phyloP scores from a whole-genome alignment of 495 filamentous ascomycete species.

The Aspergillus panamensis region DNA sequence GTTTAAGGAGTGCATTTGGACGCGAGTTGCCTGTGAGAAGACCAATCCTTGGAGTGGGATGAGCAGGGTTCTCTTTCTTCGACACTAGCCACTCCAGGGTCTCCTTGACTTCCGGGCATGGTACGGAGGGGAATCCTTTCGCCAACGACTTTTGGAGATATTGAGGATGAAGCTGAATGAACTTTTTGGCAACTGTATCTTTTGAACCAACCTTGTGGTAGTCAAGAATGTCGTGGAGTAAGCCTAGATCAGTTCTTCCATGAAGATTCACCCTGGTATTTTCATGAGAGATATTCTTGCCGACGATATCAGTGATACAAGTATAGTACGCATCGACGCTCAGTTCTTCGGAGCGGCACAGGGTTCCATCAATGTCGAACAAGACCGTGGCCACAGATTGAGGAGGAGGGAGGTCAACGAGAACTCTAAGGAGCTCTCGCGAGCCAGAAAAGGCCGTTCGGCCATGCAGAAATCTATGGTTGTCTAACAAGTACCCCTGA shows the following conservation, averaged over 20 bases:
- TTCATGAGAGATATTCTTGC: slow-evolving; percentile 15
- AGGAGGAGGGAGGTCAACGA: slow-evolving; percentile 10
- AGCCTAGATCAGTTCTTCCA: slow-evolving; percentile 14
- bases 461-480: slow-evolving; percentile 15
- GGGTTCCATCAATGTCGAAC: slow-evolving; percentile 19
- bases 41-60: slow-evolving; percentile 11
- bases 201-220: slow-evolving; percentile 7
- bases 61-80: slow-evolving; percentile 2
- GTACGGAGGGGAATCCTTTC: slow-evolving; percentile 6
- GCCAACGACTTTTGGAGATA: slow-evolving; percentile 14
- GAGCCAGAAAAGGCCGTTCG: slow-evolving; percentile 14
- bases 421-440: slow-evolving; percentile 11
- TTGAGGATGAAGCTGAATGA: slow-evolving; percentile 9
- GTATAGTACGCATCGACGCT: slow-evolving; percentile 19
- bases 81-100: slow-evolving; percentile 10
- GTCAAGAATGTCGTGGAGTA: slow-evolving; percentile 15
- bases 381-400: slow-evolving; percentile 9
- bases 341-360: slow-evolving; percentile 19
- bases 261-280: slow-evolving; percentile 16
- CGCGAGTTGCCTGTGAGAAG: slow-evolving; percentile 18
- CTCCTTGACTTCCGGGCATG: slow-evolving; percentile 11
- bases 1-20: slow-evolving; percentile 13
- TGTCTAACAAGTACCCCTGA: slow-evolving; percentile 16
- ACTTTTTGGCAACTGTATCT: slow-evolving; percentile 4
- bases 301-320: slow-evolving; percentile 14